Evolutionary conservation across 495 filamentous ascomycete species (phyloP), one percentile per base, ranked within the genome.

Genomic region (Podospora comata): DNA sequence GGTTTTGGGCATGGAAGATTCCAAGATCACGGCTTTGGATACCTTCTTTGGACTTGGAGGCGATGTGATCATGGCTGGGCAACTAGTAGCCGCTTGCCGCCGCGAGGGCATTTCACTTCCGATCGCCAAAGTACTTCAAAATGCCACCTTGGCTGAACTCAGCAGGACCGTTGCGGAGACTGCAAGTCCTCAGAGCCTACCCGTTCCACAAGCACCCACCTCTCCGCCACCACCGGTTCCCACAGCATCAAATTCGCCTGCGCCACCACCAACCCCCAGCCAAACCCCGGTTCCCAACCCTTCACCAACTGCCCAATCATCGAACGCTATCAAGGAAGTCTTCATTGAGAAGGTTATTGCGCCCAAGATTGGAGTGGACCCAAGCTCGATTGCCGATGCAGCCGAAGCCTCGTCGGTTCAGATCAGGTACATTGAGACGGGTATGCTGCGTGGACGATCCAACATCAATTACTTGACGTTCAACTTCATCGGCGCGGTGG

Each of bases 11-110:
- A 62, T 81, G 15, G 74, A 80, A n/a, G 75, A 77, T 60, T 71
- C 70, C 5, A 71, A 72, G 18, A 83, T 84, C 26, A 74, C 75
- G 0, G 73, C 80, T 3, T 66, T 73, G 4, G 82, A 83, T 39
- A 76, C 75, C n/a, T 84, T 84, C 65, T 73, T 84, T 66, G 70
- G 76, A 9, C 68, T 81, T 23, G 82, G 82, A 0, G 82, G 82
- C 27, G 80, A 84, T 54, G 74, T 72, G 7, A 74, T 83, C n/a
- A 28, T 78, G 9, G 79, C 79, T 2, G 76, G 78, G 26, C 74
- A 80, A 53, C 66, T 84, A 39, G 75, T 82, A 2, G 67, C 76
- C 9, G 75, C 78, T 23, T 83, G 81, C 67, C 78, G 80, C 11
- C 68, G 73, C 19, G 70, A 78, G 39, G 74, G 75, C 5, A 74